Conservation (phyloP, 805 yeast genomes). For the Yarrowia sp. region DNA sequence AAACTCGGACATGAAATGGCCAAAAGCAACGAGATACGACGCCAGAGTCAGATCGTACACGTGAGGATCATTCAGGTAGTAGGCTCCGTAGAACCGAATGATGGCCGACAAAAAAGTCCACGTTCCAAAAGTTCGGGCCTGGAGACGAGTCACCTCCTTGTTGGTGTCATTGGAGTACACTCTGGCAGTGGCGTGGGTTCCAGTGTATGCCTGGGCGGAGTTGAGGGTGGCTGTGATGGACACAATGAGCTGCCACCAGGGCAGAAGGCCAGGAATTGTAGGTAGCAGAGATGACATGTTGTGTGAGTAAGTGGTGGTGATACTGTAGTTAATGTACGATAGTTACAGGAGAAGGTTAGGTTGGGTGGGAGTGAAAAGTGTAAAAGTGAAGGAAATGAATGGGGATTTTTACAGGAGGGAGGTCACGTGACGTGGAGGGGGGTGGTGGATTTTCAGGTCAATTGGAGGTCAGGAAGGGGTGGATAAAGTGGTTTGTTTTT, state of each 20-base stretch:
- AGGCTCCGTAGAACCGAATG: conserved; percentile 84
- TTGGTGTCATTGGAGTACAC: conserved; percentile 72
- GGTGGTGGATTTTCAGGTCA: too few relatives aligned
- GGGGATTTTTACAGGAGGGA: too few relatives aligned
- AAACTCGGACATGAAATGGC: conserved; percentile 85
- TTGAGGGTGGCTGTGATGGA: conserved; percentile 84
- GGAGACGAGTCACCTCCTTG: conserved; percentile 52
- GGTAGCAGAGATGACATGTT: conserved; percentile 24
- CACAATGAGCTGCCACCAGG: conserved; percentile 75
- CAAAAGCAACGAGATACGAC: conserved; percentile 76
- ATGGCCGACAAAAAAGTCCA: conserved; percentile 90
- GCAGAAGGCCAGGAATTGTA: conserved; percentile 49
- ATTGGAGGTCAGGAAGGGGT: too few relatives aligned
- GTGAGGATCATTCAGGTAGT: conserved; percentile 61
- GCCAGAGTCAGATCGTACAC: conserved; percentile 75
- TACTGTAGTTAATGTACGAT: too few relatives aligned
- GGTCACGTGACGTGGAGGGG: too few relatives aligned
- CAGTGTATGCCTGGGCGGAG: conserved; percentile 77
- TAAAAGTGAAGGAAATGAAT: too few relatives aligned
- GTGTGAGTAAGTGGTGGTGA: background rate
- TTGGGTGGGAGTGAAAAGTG: too few relatives aligned
- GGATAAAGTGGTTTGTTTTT: too few relatives aligned
- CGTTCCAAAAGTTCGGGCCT: conserved; percentile 97
- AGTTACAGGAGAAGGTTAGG: too few relatives aligned
- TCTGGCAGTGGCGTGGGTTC: conserved; percentile 70